Evolutionary conservation across 78 protist genomes (phyloP).

Genomic region (Chrysochromulina tobinii): DNA sequence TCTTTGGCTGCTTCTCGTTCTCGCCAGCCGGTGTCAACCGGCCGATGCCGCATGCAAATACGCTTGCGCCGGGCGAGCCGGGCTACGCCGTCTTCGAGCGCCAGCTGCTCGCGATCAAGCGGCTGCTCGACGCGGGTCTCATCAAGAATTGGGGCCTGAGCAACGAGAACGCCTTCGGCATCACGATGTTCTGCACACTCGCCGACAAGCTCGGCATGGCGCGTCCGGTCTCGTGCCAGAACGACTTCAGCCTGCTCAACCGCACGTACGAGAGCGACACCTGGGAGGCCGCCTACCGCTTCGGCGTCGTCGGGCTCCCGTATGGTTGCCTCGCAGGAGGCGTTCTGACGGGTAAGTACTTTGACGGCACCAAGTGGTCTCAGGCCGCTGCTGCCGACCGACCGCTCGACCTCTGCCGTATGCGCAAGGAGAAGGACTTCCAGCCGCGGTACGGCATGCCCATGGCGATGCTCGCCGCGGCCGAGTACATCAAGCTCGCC

Average conservation of each 20-base stretch:
- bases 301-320: background rate
- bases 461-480: background rate
- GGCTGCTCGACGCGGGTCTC: background rate
- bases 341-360: background rate
- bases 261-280: background rate
- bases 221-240: background rate
- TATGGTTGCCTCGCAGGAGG: background rate
- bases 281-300: background rate
- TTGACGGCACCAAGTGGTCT: background rate
- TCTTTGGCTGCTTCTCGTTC: too few species aligned
- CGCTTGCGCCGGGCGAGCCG: too few species aligned
- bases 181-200: background rate
- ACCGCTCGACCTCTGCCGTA: background rate
- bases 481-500: background rate
- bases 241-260: background rate
- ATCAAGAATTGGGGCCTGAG: background rate
- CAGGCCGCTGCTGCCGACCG: background rate
- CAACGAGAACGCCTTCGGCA: slow-evolving; percentile 13
- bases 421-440: background rate
- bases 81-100: too few species aligned
- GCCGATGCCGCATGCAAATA: too few species aligned
- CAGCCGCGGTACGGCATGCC: background rate
- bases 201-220: background rate
- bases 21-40: too few species aligned
- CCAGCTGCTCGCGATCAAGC: too few species aligned